Percentiles rank a stretch among this genome's conserved stretches.
These are phyloP conservation scores for Solanum rostratum DNA, from an alignment of 257 asterid genomes.

Conservation along the genomic window DNA sequence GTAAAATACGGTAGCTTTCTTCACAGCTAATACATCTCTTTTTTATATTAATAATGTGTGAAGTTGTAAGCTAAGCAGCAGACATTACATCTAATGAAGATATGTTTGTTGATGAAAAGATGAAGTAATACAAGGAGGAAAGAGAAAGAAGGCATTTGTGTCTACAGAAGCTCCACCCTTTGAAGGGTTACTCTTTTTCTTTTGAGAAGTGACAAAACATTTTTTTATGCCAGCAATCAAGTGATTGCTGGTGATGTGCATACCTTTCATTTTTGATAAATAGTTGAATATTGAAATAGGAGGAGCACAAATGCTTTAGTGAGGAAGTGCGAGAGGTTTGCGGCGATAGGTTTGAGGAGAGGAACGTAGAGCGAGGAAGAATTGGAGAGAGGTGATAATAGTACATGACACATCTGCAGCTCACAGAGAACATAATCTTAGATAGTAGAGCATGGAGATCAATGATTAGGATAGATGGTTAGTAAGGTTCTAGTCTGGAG, in stretches of 20 bases:
- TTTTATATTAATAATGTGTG: neutral
- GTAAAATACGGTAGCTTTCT: neutral
- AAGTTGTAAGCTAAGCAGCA: neutral
- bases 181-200: neutral
- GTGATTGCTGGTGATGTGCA: neutral
- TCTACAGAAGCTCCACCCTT: neutral
- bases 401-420: neutral
- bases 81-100: neutral
- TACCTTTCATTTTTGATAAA: neutral
- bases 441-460: neutral
- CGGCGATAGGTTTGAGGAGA: neutral
- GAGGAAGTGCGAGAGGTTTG: neutral
- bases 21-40: neutral
- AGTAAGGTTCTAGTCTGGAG: neutral
- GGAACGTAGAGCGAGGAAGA: neutral
- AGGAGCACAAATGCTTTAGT: neutral
- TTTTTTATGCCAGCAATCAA: neutral
- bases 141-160: neutral
- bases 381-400: neutral
- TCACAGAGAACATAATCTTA: neutral
- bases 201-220: neutral
- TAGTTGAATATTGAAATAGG: neutral
- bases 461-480: neutral
- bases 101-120: neutral
- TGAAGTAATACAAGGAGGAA: neutral